Evolutionary conservation across 495 filamentous ascomycete genomes (phyloP).

Genomic region (Arthonia radiata): DNA sequence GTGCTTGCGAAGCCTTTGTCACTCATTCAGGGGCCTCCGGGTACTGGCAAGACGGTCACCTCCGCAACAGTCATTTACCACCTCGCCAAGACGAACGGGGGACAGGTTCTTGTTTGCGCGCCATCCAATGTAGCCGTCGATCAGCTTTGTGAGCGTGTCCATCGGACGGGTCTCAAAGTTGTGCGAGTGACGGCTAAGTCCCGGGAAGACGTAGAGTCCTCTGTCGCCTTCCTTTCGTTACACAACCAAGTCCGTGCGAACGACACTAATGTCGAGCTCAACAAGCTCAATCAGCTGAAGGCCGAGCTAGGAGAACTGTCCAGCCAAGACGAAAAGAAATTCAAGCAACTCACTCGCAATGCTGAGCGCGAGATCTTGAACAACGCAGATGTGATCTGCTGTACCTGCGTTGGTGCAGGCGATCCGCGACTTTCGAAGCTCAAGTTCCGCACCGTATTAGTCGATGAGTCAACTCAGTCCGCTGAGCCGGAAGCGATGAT

Average conservation of each 20-base stretch:
- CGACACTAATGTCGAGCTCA: slow-evolving; percentile 79
- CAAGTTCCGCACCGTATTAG: slow-evolving; percentile 93
- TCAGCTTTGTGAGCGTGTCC: slow-evolving; percentile 93
- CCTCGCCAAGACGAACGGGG: slow-evolving; percentile 79
- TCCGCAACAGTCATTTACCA: slow-evolving; percentile 98
- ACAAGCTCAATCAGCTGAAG: slow-evolving; percentile 81
- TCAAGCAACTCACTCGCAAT: slow-evolving; percentile 77
- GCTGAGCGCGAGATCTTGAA: slow-evolving; percentile 89
- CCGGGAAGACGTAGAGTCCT: slow-evolving; percentile 91
- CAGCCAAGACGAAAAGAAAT: slow-evolving; percentile 93
- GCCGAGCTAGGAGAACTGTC: slow-evolving; percentile 74
- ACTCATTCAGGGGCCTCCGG: slow-evolving; percentile 88
- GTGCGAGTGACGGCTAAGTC: slow-evolving; percentile 98
- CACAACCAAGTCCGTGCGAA: slow-evolving; percentile 97
- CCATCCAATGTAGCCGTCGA: slow-evolving; percentile 98
- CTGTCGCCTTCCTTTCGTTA: slow-evolving; percentile 78
- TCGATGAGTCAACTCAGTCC: slow-evolving; percentile 97
- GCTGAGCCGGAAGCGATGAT: slow-evolving; percentile 99
- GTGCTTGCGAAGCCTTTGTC: slow-evolving; percentile 82
- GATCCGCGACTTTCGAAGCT: slow-evolving; percentile 87
- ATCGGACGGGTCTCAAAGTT: slow-evolving; percentile 79
- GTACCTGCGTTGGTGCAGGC: slow-evolving; percentile 93
- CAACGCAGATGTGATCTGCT: slow-evolving; percentile 96
- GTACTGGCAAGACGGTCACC: slow-evolving; percentile 98
- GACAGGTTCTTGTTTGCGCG: slow-evolving; percentile 87